Base-by-base conservation (phyloP, 2,329 filamentous ascomycete species). In the Cordyceps pruinosa region DNA sequence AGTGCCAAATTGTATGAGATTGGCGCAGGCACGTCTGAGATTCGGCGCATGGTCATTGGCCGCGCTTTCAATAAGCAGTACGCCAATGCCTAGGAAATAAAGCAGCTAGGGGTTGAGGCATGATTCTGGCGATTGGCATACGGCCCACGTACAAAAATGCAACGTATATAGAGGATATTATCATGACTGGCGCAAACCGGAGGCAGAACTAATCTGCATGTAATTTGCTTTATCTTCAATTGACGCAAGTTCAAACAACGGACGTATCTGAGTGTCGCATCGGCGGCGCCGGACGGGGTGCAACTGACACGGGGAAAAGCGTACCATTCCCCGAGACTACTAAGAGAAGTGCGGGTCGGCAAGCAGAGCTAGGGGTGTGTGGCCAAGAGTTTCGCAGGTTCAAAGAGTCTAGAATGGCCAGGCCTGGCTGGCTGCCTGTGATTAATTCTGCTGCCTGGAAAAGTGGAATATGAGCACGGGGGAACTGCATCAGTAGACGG, bases 21-120 rank as follows among this genome's bases (percentile, higher is more conserved):
- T 69, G 94, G 94, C 1, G 94, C 94, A 5, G 94, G 94, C 6
- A 97, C 94, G 4, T 96, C 90, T 59, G 94, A 99, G 75, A 87
- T 99, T 51, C 80, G 94, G 63, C 81, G 92, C 62, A 95, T 97
- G 84, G 90, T 99, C 5, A 96, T 99, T 68, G 93, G 94, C 28
- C 79, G 92, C 62, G 88, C 86, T 1, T 97, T 96, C 64, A 96
- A 96, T 72, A 92, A 88, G 75, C 87, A 95, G 72, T 96, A 86
- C 70, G 82, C 76, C 39, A 65, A 68, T 52, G 69, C 62, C 44
- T 72, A 58, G 60, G 32, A 12, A 8, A 41, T 25, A 21, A 25
- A 34, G 4, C 9, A 3, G 17, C 10, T 12, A 17, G 9, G 34
- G 12, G 34, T 3, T n/a, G 25, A 17, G 25, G 5, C 4, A 39